Base-by-base conservation (phyloP, 768 basidiomycete genomes). In the Xerocomellus chrysenteron region DNA sequence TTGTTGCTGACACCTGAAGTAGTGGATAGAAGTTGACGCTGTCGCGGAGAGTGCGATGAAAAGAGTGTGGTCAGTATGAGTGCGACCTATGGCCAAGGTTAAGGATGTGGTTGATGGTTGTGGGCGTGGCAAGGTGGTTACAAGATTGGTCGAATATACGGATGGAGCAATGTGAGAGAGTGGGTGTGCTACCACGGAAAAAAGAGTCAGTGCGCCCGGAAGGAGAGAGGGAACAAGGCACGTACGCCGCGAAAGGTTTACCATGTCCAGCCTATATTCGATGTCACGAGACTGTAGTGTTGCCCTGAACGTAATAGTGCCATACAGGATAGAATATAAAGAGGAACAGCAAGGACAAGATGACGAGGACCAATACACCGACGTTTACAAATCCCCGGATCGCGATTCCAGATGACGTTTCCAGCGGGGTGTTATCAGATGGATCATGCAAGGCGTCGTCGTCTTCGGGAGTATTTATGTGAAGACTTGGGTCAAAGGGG, bases 271-370 rank as follows among this genome's bases (percentile, higher is more conserved):
- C 41, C 24, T 35, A 42, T 11, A 42, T 30, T 12, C n/a, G 7
- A 24, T n/a, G 28, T 66, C 56, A 67, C 35, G 28, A 33, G n/a
- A 49, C 28, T n/a, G 36, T 36, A 6, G 19, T 28, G n/a, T 65
- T 26, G 1, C 24, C 43, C n/a, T 53, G 40, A 4, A 57, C 14
- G 10, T 41, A 2, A 28, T 50, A 64, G 56, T 62, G 75, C 62
- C 85, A 67, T 62, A 96, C 82, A 4, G 95, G 94, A 68, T 91
- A 95, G 41, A 86, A 83, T 49, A 91, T 83, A 71, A 96, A 97
- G 9, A 97, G 81, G 37, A 73, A 72, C 52, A 97, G 71, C 56
- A 97, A 73, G 5, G 76, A 82, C 28, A 72, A 24, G 16, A 90
- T 74, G 61, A 97, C 78, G 19, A 86, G 1, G 36, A 87, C 0